Percentiles rank a stretch among this genome's conserved stretches.
Conservation (phyloP, 2,329 filamentous ascomycete species). For the Monilinia fructicola region DNA sequence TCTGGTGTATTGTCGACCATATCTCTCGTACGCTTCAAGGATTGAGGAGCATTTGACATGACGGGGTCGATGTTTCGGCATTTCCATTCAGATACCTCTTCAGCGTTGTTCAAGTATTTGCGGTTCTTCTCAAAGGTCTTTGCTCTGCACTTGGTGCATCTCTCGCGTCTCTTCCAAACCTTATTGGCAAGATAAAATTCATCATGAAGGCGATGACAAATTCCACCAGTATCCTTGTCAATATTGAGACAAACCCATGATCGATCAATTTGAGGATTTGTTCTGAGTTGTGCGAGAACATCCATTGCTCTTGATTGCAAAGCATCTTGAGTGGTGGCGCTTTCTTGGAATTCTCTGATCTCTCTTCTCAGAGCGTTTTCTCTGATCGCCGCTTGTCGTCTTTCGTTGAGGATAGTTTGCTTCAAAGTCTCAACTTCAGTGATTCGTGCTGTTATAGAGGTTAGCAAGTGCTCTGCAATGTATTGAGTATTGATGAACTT, state of each 20-base stretch:
- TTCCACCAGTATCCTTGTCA: neutral
- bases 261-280: neutral
- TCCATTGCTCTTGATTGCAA: constrained; percentile 15
- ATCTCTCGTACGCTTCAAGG: neutral
- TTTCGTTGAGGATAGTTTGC: constrained; percentile 9
- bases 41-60: neutral
- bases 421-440: constrained; percentile 18
- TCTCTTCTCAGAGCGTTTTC: constrained; percentile 62
- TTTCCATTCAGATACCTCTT: constrained; percentile 1
- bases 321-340: constrained; percentile 3
- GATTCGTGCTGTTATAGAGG: neutral
- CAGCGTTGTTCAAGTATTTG: neutral
- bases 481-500: neutral
- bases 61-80: neutral
- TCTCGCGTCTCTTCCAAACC: constrained; percentile 18
- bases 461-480: neutral
- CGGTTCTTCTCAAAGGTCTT: constrained; percentile 2
- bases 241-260: constrained; percentile 10
- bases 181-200: constrained; percentile 11
- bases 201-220: constrained; percentile 11
- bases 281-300: constrained; percentile 1
- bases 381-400: constrained; percentile 4
- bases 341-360: neutral
- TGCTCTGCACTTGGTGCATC: constrained; percentile 17
- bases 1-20: neutral